These are phyloP conservation scores for Moricandia moricandioides DNA, from an alignment of 345 rosid species.

Conservation along the genomic window DNA sequence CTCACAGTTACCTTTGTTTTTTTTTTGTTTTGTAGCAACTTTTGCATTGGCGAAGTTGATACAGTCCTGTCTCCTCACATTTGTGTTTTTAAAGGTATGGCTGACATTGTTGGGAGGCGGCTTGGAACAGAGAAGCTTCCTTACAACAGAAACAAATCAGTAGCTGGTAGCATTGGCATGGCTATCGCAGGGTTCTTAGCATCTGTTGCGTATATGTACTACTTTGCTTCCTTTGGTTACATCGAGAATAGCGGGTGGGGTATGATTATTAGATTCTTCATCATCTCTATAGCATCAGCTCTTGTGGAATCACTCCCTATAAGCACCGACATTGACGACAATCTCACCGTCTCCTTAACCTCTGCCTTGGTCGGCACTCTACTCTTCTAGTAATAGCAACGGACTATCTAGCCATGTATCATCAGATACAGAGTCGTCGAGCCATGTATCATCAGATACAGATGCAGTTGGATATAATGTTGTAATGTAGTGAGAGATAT, in stretches of 20 bases:
- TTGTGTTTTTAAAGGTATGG: constrained; percentile 53
- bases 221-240: constrained; percentile 68
- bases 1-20: constrained; percentile 17
- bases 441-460: constrained; percentile 11
- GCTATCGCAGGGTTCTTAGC: constrained; percentile 66
- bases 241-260: constrained; percentile 44
- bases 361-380: constrained; percentile 60
- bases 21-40: background rate
- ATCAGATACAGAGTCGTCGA: background rate
- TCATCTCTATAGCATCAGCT: constrained; percentile 67
- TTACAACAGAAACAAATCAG: constrained; percentile 74
- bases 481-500: constrained; percentile 28
- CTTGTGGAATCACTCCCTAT: constrained; percentile 84
- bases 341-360: constrained; percentile 74
- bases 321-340: constrained; percentile 79
- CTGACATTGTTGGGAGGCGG: constrained; percentile 83
- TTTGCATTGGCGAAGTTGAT: background rate
- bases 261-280: constrained; percentile 55
- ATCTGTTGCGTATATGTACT: constrained; percentile 66
- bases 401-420: background rate
- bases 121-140: constrained; percentile 68
- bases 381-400: constrained; percentile 32
- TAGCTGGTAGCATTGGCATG: constrained; percentile 86
- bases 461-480: constrained; percentile 23
- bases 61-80: background rate